Percentiles rank a stretch among this genome's conserved stretches.
These are phyloP conservation scores for Capsicum baccatum DNA, from an alignment of 257 asterid genomes.

Conservation along the genomic window DNA sequence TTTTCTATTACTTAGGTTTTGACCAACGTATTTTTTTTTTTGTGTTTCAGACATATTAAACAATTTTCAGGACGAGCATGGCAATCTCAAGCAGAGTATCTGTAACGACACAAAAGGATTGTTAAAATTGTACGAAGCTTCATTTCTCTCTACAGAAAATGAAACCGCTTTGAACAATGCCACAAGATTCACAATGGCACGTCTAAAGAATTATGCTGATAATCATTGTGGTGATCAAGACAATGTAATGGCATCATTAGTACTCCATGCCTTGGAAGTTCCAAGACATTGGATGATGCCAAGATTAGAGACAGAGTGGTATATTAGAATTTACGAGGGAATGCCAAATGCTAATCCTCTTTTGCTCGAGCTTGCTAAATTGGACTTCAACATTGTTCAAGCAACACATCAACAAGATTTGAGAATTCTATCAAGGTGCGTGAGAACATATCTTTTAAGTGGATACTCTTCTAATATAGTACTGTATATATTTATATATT, in stretches of 20 bases:
- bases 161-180: neutral
- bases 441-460: too few species aligned
- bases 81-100: constrained; percentile 29
- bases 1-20: neutral
- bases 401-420: constrained; percentile 45
- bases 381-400: constrained; percentile 44
- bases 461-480: too few species aligned
- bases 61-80: constrained; percentile 16
- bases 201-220: neutral
- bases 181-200: neutral
- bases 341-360: too few species aligned
- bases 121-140: constrained; percentile 57
- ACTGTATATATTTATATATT: too few species aligned
- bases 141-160: constrained; percentile 30
- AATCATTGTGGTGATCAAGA: neutral
- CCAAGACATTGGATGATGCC: too few species aligned
- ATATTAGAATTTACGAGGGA: too few species aligned
- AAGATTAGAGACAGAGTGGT: too few species aligned
- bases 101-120: constrained; percentile 41
- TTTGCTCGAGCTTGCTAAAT: too few species aligned
- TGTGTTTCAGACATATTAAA: constrained; percentile 42
- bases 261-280: too few species aligned
- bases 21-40: neutral
- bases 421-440: constrained; percentile 37
- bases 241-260: neutral